Evolutionary conservation across 352 stramenopile genomes (phyloP).

Genomic region (Globisporangium barbulae): DNA sequence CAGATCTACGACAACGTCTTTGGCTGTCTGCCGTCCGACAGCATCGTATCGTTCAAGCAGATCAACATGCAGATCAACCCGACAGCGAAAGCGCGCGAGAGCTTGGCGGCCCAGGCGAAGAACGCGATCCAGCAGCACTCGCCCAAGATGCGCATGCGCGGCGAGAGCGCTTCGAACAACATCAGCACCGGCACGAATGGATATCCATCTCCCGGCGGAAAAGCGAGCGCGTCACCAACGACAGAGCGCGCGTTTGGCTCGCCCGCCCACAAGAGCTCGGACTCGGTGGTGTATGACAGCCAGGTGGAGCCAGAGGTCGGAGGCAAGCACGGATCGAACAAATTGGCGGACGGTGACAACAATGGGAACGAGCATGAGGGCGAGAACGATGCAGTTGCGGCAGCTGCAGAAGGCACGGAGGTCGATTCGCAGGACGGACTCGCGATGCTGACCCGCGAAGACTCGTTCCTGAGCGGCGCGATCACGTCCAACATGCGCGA

Average conservation of each 20-base stretch:
- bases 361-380: background rate
- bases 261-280: background rate
- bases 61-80: slow-evolving; percentile 52
- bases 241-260: slow-evolving; percentile 11
- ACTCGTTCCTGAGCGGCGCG: slow-evolving; percentile 47
- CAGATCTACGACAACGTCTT: slow-evolving; percentile 85
- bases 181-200: no score
- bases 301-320: slow-evolving; percentile 13
- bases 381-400: background rate
- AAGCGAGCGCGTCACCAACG: background rate
- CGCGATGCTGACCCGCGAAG: slow-evolving; percentile 12
- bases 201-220: no score
- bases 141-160: slow-evolving; percentile 9
- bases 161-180: slow-evolving; percentile 7
- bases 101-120: slow-evolving; percentile 12
- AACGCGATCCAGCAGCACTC: slow-evolving; percentile 10
- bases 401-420: background rate
- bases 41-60: slow-evolving; percentile 63
- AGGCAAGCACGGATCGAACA: background rate
- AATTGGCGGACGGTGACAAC: background rate
- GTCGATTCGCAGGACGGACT: background rate
- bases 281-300: slow-evolving; percentile 11
- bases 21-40: slow-evolving; percentile 74
- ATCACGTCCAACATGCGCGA: slow-evolving; percentile 77
- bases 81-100: slow-evolving; percentile 11